phyloP scores from a whole-genome alignment of 2,329 filamentous ascomycete genomes.

The Leptodontidium sp. region DNA sequence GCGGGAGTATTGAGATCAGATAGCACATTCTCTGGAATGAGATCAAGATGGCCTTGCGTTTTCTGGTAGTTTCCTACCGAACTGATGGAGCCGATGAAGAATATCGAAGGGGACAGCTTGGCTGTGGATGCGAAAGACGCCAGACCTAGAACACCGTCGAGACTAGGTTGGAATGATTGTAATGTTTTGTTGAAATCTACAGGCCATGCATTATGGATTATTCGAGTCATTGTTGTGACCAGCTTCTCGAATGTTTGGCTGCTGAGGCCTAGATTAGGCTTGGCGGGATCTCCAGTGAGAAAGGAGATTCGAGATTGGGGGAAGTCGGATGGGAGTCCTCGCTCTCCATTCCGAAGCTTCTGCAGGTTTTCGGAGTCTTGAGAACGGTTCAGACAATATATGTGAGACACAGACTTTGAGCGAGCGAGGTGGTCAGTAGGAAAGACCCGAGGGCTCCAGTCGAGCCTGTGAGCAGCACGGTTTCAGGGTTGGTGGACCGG shows the following conservation, averaged over 20 bases:
- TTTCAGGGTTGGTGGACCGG: not conserved
- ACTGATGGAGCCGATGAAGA: conserved; percentile 44
- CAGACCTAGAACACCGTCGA: conserved; percentile 51
- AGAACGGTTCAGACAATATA: conserved; percentile 58
- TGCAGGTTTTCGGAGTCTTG: conserved; percentile 20
- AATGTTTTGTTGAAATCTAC: conserved; percentile 50
- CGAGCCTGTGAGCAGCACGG: conserved; percentile 55
- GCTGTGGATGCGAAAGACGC: conserved; percentile 36
- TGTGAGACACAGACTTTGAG: conserved; percentile 46
- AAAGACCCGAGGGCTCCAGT: conserved; percentile 59
- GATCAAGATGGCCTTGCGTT: conserved; percentile 42
- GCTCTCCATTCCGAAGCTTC: conserved; percentile 45
- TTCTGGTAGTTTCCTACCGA: conserved; percentile 33
- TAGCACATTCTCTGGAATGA: conserved; percentile 27
- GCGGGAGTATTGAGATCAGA: not conserved
- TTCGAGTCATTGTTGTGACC: conserved; percentile 31
- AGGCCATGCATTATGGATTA: conserved; percentile 46
- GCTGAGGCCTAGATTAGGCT: conserved; percentile 57
- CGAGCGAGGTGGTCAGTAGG: conserved; percentile 50
- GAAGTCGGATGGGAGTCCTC: conserved; percentile 49
- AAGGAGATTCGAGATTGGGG: conserved; percentile 53
- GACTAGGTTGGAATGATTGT: conserved; percentile 46
- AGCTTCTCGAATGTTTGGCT: conserved; percentile 8
- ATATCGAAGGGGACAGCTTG: conserved; percentile 28
- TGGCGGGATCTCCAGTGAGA: conserved; percentile 56